A percentile compares a stretch with the other conserved stretches of the same genome.
These are phyloP conservation scores for Phaffia rhodozyma DNA, from an alignment of 1,284 basidiomycete genomes.

Conservation along the genomic window DNA sequence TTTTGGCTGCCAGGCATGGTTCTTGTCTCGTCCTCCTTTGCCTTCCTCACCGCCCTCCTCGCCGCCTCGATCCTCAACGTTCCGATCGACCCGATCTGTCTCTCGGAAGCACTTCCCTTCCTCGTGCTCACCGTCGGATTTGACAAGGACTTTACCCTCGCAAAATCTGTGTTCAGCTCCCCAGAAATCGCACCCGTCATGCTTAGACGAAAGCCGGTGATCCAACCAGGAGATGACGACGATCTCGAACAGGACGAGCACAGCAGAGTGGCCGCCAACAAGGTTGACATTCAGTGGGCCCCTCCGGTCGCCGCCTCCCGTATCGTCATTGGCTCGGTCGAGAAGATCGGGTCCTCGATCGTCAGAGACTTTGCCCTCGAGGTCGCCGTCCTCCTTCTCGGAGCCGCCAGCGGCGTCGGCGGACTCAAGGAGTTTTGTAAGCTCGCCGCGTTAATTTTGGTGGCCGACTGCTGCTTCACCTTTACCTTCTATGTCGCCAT, in stretches of 20 bases:
- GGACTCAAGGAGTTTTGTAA: slow-evolving; percentile 93
- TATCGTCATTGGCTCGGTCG: slow-evolving; percentile 72
- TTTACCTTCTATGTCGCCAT: slow-evolving; percentile 84
- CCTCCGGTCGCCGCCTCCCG: slow-evolving; percentile 57
- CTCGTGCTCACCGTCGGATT: slow-evolving; percentile 95
- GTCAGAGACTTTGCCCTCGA: slow-evolving; percentile 89
- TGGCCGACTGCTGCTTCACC: slow-evolving; percentile 76
- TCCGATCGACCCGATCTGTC: slow-evolving; percentile 78
- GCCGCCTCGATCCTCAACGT: slow-evolving; percentile 72
- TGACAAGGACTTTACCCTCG: slow-evolving; percentile 89
- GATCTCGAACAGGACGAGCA: slow-evolving; percentile 43
- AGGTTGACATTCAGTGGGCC: slow-evolving; percentile 38
- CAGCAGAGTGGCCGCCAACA: slow-evolving; percentile 43
- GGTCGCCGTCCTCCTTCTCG: slow-evolving; percentile 74
- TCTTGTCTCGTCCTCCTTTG: slow-evolving; percentile 70
- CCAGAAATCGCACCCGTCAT: slow-evolving; percentile 49
- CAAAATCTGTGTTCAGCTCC: slow-evolving; percentile 78
- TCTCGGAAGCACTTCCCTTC: slow-evolving; percentile 94
- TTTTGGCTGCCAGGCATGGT: slow-evolving; percentile 56
- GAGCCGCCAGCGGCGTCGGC: slow-evolving; percentile 74
- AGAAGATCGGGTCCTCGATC: slow-evolving; percentile 65
- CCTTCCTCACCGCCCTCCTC: slow-evolving; percentile 76
- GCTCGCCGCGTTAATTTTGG: slow-evolving; percentile 73
- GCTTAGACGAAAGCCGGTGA: slow-evolving; percentile 33
- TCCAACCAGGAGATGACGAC: slow-evolving; percentile 52